These are phyloP conservation scores for Plantago ovata DNA, from an alignment of 257 asterid genomes.

Conservation along the genomic window DNA sequence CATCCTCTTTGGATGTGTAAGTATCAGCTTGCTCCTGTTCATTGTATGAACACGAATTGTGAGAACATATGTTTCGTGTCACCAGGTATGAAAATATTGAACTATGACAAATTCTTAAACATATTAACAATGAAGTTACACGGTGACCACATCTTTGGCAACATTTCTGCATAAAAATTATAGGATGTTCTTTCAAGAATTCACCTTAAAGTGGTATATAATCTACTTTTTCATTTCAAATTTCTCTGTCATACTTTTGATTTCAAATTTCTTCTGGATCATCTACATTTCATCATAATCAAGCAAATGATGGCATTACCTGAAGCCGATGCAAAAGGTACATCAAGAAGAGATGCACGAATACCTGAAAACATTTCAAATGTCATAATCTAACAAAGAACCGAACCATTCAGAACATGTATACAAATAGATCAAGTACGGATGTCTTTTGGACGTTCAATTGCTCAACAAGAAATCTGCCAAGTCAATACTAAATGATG, in stretches of 20 bases:
- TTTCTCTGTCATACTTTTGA: not conserved
- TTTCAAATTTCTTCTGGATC: not conserved
- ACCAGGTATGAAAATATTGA: constrained; percentile 8
- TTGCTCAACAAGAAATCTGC: not conserved
- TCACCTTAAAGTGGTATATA: not conserved
- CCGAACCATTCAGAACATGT: constrained; percentile 8
- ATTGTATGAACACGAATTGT: constrained; percentile 9
- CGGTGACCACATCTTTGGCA: not conserved
- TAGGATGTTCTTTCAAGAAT: constrained; percentile 5
- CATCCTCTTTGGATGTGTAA: constrained; percentile 69
- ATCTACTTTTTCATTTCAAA: not conserved
- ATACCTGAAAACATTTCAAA: constrained; percentile 62
- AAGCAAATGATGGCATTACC: constrained; percentile 40
- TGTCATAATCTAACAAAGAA: constrained; percentile 19
- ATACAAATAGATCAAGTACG: not conserved
- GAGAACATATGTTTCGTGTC: constrained; percentile 4
- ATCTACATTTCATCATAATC: constrained; percentile 11
- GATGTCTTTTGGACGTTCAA: not conserved
- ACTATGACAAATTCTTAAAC: not conserved
- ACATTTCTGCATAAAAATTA: not conserved
- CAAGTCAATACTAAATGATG: constrained; percentile 1
- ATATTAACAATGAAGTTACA: not conserved
- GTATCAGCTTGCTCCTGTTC: constrained; percentile 95
- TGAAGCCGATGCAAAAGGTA: constrained; percentile 97
- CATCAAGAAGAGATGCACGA: constrained; percentile 99